Evolutionary conservation across 148 eudicot species (phyloP), one percentile per base, ranked within the genome.

Genomic region (Polygonum aviculare): DNA sequence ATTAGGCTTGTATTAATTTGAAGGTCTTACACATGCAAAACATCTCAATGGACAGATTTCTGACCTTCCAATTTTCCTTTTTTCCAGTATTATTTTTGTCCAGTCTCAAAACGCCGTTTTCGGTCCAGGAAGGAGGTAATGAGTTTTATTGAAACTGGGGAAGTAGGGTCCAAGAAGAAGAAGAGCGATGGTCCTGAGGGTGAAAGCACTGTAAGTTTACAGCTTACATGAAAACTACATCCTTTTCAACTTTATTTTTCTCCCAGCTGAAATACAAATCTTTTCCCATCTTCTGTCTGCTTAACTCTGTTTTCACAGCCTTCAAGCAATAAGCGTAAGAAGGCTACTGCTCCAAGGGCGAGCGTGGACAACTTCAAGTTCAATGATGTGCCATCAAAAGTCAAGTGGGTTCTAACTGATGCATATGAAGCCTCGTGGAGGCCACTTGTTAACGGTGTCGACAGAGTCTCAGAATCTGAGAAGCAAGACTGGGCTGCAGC

Each of bases 401-500:
- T 86, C 7, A 80, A 62, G 57, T 92, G 94, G 94, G 80, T 72
- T 16, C 35, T 86, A 67, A 74, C 78, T 0, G 87, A 88, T 79
- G 80, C 71, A 4, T 26, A 72, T 39, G 82, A 77, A 35, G 88
- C 75, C 47, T 47, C 55, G 2, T 92, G 94, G 94, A 80, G 79
- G 54, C 89, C 94, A 1, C 69, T 81, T 55, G 45, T 76, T 10
- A 73, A 83, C 18, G 79, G 81, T n/a, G 82, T 73, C 63, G 78
- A 81, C 12, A 69, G 78, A 73, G 82, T 90, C 7, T 80, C 94
- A 0, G 84, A 85, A 75, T 70, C 86, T 1, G 48, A 82, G 10
- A 84, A 79, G 81, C 82, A 79, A 62, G 86, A 89, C 39, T 91
- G 97, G 96, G 78, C 48, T 70, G 84, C 87, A 14, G 88, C 90